A percentile compares a stretch with the other conserved stretches of the same genome.
phyloP scores from a whole-genome alignment of 2,329 filamentous ascomycete species.

The Stagonosporopsis tanaceti region DNA sequence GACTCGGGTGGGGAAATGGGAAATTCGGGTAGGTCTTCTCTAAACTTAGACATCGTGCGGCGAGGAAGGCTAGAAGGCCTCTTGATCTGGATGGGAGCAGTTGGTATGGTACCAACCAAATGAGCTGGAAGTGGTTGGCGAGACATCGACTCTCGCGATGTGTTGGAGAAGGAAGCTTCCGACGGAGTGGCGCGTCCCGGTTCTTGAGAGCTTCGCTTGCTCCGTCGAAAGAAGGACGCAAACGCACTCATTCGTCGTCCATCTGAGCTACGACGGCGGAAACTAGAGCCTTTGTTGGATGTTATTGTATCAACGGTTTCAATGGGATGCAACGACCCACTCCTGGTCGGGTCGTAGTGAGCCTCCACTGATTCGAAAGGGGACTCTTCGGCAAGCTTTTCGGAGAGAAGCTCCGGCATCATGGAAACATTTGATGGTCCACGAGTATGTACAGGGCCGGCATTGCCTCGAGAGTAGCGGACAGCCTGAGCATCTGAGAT shows the following conservation, averaged over 20 bases:
- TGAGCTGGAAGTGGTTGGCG: conserved; percentile 62
- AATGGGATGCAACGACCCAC: conserved; percentile 45
- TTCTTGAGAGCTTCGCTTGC: conserved; percentile 59
- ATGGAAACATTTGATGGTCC: conserved; percentile 63
- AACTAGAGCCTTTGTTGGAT: conserved; percentile 36
- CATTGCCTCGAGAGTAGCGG: conserved; percentile 58
- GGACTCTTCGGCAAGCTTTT: conserved; percentile 45
- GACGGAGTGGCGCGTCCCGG: conserved; percentile 66
- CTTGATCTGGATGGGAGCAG: conserved; percentile 52
- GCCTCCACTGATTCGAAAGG: conserved; percentile 55
- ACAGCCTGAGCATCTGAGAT: conserved; percentile 59
- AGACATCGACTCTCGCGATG: conserved; percentile 85
- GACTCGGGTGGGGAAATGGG: conserved; percentile 87
- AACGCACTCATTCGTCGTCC: conserved; percentile 47
- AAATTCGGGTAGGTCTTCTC: conserved; percentile 88
- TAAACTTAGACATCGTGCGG: conserved; percentile 87
- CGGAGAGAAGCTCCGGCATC: conserved; percentile 58
- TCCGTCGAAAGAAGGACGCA: conserved; percentile 72
- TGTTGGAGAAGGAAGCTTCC: conserved; percentile 81
- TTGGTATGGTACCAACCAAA: conserved; percentile 51
- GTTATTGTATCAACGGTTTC: conserved; percentile 42
- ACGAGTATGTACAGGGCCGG: conserved; percentile 56
- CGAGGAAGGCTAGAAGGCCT: conserved; percentile 68
- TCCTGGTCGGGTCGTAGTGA: conserved; percentile 38
- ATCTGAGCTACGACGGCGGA: conserved; percentile 46